Base-by-base conservation (phyloP, 352 stramenopile genomes). In the Thalassiosira hispida region DNA sequence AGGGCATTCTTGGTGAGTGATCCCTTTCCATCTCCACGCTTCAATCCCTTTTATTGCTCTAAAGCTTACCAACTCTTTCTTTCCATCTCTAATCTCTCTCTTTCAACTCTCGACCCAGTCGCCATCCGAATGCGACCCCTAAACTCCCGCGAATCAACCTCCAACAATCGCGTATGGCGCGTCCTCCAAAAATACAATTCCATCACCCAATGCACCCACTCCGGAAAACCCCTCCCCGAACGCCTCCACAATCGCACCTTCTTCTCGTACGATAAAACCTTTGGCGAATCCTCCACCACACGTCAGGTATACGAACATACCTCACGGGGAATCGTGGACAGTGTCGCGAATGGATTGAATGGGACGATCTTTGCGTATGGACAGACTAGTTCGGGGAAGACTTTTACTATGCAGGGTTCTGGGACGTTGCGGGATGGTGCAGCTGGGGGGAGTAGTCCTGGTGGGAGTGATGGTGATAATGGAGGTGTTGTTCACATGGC, bases 321-420 rank as follows among this genome's bases (percentile, higher is more conserved):
- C 3, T 94, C 90, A 4, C 95, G 93, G 18, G 90, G 92, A 23
- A 98, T 98, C 68, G 95, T 98, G 2, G 88, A 96, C 29, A 94
- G 91, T 20, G 96, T 97, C 38, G 94, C 97, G 68, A 88, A 93
- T 73, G 96, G 96, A 46, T 95, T 97, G 83, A 98, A 98, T 77
- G 95, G 95, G 73, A 98, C 95, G 22, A 97, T 98, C 68, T 98
- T 99, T 89, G 96, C 96, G 9, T 98, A 98, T 84, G 96, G 96
- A 11, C 96, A 98, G 90, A 98, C 96, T 35, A 97, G 91, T 14
- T 96, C 90, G 1, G 96, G 96, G 33, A 98, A 98, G 85, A 98
- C 97, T 23, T 98, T 93, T 82, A 99, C 97, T 1, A 99, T 99
- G 97, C 95, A 98, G 74, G 96, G 96, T 46, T 88, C 67, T 42